A percentile compares a stretch with the other conserved stretches of the same genome.
phyloP scores from a whole-genome alignment of 2,329 filamentous ascomycete genomes.

The Colletotrichum incanum region DNA sequence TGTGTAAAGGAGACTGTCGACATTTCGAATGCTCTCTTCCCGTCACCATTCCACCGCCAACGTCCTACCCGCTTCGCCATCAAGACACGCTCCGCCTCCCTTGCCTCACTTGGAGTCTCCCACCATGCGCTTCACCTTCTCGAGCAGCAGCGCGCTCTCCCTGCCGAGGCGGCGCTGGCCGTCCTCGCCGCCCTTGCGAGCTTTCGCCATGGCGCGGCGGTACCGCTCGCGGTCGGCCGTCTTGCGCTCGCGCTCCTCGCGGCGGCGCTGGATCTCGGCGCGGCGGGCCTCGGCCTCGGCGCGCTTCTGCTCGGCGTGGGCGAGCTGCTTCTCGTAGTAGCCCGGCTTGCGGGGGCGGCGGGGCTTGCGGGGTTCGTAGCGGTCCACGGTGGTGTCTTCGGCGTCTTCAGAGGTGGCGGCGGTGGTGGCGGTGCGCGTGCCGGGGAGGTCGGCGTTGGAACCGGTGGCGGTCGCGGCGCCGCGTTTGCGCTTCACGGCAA shows the following conservation, averaged over 20 bases:
- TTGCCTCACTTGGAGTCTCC: slow-evolving; percentile 51
- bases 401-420: slow-evolving; percentile 2
- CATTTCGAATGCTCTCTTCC: neutral
- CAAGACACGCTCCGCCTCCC: neutral
- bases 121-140: slow-evolving; percentile 83
- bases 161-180: slow-evolving; percentile 86
- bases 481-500: slow-evolving; percentile 40
- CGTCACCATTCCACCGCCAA: neutral
- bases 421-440: slow-evolving; percentile 6
- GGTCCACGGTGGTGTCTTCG: slow-evolving; percentile 20
- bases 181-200: slow-evolving; percentile 75
- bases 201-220: slow-evolving; percentile 80
- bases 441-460: slow-evolving; percentile 43
- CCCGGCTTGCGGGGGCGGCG: slow-evolving; percentile 58
- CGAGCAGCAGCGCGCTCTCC: slow-evolving; percentile 83
- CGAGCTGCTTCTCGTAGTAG: slow-evolving; percentile 77
- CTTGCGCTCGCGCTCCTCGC: slow-evolving; percentile 76
- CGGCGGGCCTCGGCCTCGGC: slow-evolving; percentile 60
- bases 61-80: neutral
- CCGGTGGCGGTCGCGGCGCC: neutral
- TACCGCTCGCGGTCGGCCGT: slow-evolving; percentile 76
- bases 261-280: slow-evolving; percentile 61
- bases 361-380: slow-evolving; percentile 41
- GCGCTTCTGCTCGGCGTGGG: slow-evolving; percentile 61
- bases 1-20: neutral